Base-by-base conservation (phyloP, 2,329 filamentous ascomycete genomes). In the Scopulariopsis brevicaulis region DNA sequence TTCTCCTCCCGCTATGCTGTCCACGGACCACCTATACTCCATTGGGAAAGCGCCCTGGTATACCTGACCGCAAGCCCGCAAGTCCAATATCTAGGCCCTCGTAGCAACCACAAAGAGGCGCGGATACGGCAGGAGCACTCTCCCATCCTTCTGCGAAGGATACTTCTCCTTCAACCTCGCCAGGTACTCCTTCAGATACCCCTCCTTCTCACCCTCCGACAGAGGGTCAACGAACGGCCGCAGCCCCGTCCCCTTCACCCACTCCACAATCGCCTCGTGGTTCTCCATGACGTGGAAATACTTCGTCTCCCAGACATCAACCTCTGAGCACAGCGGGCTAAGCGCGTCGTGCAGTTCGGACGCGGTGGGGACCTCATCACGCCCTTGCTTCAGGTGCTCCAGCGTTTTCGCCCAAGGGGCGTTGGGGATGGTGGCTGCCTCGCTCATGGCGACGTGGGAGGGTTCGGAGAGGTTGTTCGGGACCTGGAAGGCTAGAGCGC, bases 241-340 rank as follows among this genome's bases (percentile, higher is more conserved):
- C 62, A 85, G 64, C 0, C 80, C 82, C 0, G 79, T 82, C 0
- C 79, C 77, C 61, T 76, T 78, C 3, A 84, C 77, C 82, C 82
- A 84, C 65, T 83, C 80, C 7, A 84, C 76, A 51, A 84, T 77
- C 1, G 71, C 76, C 14, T 66, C 61, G 22, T 78, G 78, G 24
- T 70, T 72, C 3, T 73, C 69, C 59, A 84, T 64, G 1, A 74
- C 66, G 65, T 84, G 81, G 28, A 76, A 68, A 60, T 85, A 85
- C 50, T 68, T 65, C 1, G 78, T 80, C 51, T 77, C 73, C 77
- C 81, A 85, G 1, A 84, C 65, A 61, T 81, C 70, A 2, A 85
- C 70, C 2, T 62, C 63, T 0, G 66, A 62, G 57, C 73, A 75
- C 2, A 75, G 56, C 20, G 74, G 74, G 0, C 67, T 69, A 2